Percentiles rank a stretch among this genome's conserved stretches.
Conservation (phyloP, 148 eudicot species). For the Oxyria digyna region DNA sequence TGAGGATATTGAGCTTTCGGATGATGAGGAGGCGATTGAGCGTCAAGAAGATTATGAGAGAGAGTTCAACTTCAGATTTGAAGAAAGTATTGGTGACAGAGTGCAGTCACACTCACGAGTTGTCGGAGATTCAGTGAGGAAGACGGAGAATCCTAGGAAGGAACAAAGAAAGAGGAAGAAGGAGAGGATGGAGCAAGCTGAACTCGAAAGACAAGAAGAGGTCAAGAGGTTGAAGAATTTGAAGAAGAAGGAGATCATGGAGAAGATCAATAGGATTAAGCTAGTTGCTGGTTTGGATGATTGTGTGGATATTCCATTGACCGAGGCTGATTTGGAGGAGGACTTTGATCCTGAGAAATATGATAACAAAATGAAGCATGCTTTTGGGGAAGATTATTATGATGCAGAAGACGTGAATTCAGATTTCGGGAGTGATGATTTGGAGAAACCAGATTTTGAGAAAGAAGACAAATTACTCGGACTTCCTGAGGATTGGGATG, state of each 20-base stretch:
- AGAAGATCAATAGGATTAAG: constrained; percentile 55
- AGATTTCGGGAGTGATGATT: constrained; percentile 38
- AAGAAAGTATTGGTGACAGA: constrained; percentile 71
- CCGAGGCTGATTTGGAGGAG: constrained; percentile 70
- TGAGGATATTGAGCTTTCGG: constrained; percentile 33
- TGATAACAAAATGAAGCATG: constrained; percentile 65
- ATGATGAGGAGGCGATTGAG: constrained; percentile 69
- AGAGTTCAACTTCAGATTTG: constrained; percentile 61
- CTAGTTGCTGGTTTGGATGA: constrained; percentile 56
- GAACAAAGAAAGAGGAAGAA: constrained; percentile 74
- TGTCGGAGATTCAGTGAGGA: constrained; percentile 82
- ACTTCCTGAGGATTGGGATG: constrained; percentile 69
- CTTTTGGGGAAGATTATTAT: constrained; percentile 60
- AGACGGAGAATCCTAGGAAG: constrained; percentile 68
- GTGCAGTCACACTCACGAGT: constrained; percentile 57
- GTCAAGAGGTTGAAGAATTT: constrained; percentile 83
- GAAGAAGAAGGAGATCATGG: constrained; percentile 80
- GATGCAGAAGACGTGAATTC: constrained; percentile 69
- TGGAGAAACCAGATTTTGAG: constrained; percentile 76
- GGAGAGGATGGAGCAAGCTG: constrained; percentile 68
- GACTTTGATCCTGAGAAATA: constrained; percentile 80
- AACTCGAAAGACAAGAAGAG: constrained; percentile 69
- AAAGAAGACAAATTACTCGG: constrained; percentile 91
- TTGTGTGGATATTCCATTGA: constrained; percentile 25
- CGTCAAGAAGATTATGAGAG: constrained; percentile 85